These are phyloP conservation scores for Ceratobasidium sp. DNA, from an alignment of 1,284 basidiomycete genomes.

Conservation along the genomic window DNA sequence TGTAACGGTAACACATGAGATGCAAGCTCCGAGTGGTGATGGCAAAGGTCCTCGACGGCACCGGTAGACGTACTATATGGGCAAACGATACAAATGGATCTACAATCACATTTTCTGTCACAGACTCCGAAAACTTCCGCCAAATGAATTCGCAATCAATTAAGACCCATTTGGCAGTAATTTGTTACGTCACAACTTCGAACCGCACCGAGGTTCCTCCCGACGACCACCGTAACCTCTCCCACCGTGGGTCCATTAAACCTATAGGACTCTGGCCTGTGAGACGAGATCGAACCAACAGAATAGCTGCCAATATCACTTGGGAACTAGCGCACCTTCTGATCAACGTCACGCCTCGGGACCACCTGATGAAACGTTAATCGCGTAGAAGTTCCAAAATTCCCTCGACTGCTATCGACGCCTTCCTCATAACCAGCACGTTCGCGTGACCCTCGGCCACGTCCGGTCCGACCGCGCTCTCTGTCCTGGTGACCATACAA, in stretches of 20 bases:
- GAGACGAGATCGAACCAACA: no score
- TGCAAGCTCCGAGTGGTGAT: no score
- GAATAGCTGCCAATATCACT: not conserved
- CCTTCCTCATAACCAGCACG: slow-evolving; percentile 14
- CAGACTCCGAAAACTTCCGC: no score
- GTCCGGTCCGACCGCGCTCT: not conserved
- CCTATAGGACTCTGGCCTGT: not conserved
- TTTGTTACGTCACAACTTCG: not conserved
- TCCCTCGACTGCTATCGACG: not conserved
- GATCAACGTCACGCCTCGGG: not conserved
- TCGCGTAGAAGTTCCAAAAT: not conserved
- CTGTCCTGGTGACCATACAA: slow-evolving; percentile 22
- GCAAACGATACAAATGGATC: no score
- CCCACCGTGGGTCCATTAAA: not conserved
- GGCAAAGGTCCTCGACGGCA: no score
- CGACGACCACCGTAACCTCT: not conserved
- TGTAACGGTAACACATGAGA: no score
- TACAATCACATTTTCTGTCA: no score
- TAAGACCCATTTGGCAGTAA: no score
- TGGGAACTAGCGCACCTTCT: not conserved
- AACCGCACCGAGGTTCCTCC: not conserved
- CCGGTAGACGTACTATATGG: no score
- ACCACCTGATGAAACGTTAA: not conserved
- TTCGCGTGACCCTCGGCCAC: slow-evolving; percentile 26
- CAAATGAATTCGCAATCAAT: no score